phyloP scores from a whole-genome alignment of 805 yeast genomes.

The Saccharomycopsis schoenii region DNA sequence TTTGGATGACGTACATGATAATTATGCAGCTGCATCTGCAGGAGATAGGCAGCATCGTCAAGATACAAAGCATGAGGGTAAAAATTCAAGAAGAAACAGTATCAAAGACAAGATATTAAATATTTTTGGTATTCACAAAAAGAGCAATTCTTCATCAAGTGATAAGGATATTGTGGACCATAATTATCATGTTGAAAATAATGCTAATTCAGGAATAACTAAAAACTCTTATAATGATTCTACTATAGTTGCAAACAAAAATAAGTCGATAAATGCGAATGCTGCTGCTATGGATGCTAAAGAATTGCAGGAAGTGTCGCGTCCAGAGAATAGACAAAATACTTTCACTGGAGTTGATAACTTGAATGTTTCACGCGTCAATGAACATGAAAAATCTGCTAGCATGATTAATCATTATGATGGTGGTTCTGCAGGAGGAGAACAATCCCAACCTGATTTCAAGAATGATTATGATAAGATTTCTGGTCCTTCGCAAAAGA shows the following conservation, averaged over 20 bases:
- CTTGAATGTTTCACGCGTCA: background rate
- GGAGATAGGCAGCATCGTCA: background rate
- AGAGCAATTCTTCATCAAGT: background rate
- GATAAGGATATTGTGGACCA: background rate
- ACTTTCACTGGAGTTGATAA: background rate
- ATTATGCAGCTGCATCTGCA: background rate
- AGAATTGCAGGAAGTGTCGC: background rate
- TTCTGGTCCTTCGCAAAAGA: background rate
- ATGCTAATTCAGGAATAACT: background rate
- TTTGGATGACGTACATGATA: background rate
- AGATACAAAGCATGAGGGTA: background rate
- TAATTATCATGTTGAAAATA: background rate
- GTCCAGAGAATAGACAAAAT: too few species aligned
- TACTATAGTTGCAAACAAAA: too few species aligned
- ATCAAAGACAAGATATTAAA: background rate
- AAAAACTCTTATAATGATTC: background rate
- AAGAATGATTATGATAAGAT: background rate
- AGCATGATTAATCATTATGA: background rate
- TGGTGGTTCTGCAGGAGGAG: background rate
- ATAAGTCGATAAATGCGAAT: background rate
- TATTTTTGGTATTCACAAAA: background rate
- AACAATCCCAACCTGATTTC: background rate
- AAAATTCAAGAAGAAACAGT: background rate
- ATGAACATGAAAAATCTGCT: background rate
- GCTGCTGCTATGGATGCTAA: background rate